Percentiles rank a stretch among this genome's conserved stretches.
These are phyloP conservation scores for Irpex rosettiformis DNA, from an alignment of 1,284 basidiomycete species.

Conservation along the genomic window DNA sequence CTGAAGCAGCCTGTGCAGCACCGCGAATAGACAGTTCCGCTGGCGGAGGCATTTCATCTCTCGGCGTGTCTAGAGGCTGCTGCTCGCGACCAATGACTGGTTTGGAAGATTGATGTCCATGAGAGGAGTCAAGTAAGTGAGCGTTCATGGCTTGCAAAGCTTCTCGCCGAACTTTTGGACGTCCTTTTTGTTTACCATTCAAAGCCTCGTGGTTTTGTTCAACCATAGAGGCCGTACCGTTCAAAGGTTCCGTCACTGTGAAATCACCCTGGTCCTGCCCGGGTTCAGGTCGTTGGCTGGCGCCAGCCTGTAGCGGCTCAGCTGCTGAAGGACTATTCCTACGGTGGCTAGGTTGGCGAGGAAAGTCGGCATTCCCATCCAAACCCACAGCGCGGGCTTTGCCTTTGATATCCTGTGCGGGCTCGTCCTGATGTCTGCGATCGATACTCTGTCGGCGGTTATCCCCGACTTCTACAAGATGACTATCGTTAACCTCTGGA, in stretches of 20 bases:
- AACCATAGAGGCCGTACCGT: too few relatives aligned
- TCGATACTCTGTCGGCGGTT: neutral
- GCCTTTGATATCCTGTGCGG: constrained; percentile 19
- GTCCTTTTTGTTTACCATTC: neutral
- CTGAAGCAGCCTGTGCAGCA: constrained; percentile 2
- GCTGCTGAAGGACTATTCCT: neutral
- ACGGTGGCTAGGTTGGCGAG: neutral
- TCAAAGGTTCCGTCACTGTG: neutral
- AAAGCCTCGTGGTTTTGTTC: neutral
- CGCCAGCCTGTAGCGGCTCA: neutral
- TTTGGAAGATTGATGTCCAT: neutral
- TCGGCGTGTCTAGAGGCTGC: neutral
- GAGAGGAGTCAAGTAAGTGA: constrained; percentile 4
- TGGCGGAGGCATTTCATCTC: neutral
- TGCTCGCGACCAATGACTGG: neutral
- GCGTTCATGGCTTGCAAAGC: constrained; percentile 10
- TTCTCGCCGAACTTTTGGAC: constrained; percentile 4
- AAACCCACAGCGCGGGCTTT: constrained; percentile 20
- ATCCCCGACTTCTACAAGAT: neutral
- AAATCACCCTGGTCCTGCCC: neutral
- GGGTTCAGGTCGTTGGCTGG: neutral
- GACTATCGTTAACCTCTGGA: neutral
- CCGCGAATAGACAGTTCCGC: constrained; percentile 11
- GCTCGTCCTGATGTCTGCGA: neutral
- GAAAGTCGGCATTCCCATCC: neutral